Base-by-base conservation (phyloP, 2,329 filamentous ascomycete genomes). In the Monascus ruber region DNA sequence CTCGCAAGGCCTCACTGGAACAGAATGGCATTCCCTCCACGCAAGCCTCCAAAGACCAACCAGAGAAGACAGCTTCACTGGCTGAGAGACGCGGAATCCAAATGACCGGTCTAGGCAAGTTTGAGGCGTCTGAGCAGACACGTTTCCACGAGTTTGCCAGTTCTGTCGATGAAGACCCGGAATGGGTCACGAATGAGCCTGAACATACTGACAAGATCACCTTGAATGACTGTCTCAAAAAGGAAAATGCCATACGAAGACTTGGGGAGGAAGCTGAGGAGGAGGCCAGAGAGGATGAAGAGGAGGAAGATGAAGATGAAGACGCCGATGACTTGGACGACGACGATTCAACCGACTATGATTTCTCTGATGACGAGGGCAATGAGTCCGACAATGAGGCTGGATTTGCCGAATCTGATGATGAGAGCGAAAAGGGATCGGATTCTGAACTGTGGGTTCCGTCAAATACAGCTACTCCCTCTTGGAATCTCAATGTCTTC, bases 101-200 rank as follows among this genome's bases (percentile, higher is more conserved):
- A 4, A 58, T 55, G 5, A 56, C 53, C 37, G 62, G 62, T 9
- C 42, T 64, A 17, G 60, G 60, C 26, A 58, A 60, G 37, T 64
- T 65, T 31, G 56, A 65, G 41, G 57, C 59, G 33, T 65, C 62
- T 3, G 64, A 66, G 46, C 63, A 60, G 2, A 65, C 62, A 29
- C 57, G 63, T 36, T 96, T 95, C 56, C 85, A 95, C 58, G 89
- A 94, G 54, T 96, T 96, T 59, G 89, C 85, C 33, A 87, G 83
- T 56, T 87, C 85, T 36, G 73, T 79, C 42, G 72, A 82, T 32
- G 78, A 85, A 42, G 83, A 91, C 45, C 88, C 95, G 42, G 88
- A 94, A 52, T 98, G 91, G 91, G 85, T 93, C 26, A 78, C 82
- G 40, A 81, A 85, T 52, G 70, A 76, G 28, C 71, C 74, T 5